A percentile compares a stretch with the other conserved stretches of the same genome.
Conservation (phyloP, 148 eudicot species). For the Talinum fruticosum region DNA sequence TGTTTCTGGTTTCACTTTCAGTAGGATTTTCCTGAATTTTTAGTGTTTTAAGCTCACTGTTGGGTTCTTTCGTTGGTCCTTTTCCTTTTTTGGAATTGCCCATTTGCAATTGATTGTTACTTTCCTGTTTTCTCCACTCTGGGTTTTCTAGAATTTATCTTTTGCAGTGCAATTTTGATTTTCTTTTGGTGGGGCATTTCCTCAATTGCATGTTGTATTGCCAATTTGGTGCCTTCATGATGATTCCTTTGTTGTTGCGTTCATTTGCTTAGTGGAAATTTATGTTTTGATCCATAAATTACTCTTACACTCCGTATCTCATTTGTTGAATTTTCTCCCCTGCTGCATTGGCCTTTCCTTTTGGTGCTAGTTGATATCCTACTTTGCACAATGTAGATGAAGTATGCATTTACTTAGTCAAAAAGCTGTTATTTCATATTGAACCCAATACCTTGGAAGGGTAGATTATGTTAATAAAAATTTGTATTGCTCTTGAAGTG, state of each 20-base stretch:
- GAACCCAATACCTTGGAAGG: neutral
- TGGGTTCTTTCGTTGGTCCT: neutral
- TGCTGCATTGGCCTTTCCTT: neutral
- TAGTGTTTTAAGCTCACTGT: neutral
- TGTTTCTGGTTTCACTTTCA: neutral
- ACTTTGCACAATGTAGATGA: neutral
- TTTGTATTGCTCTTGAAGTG: neutral
- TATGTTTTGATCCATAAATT: neutral
- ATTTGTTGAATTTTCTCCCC: no score
- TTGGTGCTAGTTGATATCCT: neutral
- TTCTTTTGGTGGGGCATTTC: neutral
- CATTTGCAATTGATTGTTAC: neutral
- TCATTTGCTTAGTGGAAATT: neutral
- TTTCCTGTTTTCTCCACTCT: no score
- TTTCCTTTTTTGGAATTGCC: neutral
- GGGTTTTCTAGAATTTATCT: neutral
- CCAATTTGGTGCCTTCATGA: slow-evolving; percentile 1
- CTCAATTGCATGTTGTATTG: neutral
- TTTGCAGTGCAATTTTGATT: neutral
- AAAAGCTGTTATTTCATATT: neutral
- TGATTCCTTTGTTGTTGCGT: slow-evolving; percentile 1
- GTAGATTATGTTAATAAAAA: neutral
- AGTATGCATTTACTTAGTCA: neutral
- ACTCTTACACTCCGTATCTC: no score
- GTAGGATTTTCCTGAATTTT: neutral